These are phyloP conservation scores for Colletotrichum sp. DNA, from an alignment of 2,329 filamentous ascomycete species.

Conservation along the genomic window DNA sequence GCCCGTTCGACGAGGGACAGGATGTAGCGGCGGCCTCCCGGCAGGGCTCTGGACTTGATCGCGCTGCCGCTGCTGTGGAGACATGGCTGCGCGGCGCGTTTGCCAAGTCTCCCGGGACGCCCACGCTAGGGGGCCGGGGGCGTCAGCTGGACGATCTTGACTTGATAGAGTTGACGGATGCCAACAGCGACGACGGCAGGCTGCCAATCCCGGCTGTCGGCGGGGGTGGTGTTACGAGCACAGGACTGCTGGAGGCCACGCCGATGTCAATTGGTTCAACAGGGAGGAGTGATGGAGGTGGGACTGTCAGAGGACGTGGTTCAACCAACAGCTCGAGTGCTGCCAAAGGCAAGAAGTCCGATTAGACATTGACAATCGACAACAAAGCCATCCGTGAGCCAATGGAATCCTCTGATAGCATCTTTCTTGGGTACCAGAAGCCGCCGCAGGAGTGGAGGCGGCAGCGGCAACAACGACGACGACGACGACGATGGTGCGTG, in stretches of 20 bases:
- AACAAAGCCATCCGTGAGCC: neutral
- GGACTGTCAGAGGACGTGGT: constrained; percentile 36
- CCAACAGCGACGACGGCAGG: constrained; percentile 59
- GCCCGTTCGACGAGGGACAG: constrained; percentile 53
- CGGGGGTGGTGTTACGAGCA: constrained; percentile 14
- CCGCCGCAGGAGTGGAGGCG: neutral
- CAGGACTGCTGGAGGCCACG: constrained; percentile 34
- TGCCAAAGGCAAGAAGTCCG: constrained; percentile 52
- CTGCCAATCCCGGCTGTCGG: constrained; percentile 20
- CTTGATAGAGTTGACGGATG: constrained; percentile 74
- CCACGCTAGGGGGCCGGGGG: constrained; percentile 41
- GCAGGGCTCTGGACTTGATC: constrained; percentile 69
- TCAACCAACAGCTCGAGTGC: constrained; percentile 32
- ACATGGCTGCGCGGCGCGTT: constrained; percentile 89
- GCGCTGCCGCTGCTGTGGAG: constrained; percentile 86
- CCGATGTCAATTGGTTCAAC: constrained; percentile 35
- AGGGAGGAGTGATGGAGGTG: constrained; percentile 42
- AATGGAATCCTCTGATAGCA: neutral
- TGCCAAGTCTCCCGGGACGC: constrained; percentile 62
- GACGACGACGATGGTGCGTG: neutral
- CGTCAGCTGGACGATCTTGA: constrained; percentile 57
- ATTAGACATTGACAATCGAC: constrained; percentile 30
- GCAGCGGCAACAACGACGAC: neutral
- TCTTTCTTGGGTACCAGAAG: neutral
- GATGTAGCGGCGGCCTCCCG: constrained; percentile 45